Conservation (phyloP, 1,139 yeast genomes). For the Lizanozyma gosingica region DNA sequence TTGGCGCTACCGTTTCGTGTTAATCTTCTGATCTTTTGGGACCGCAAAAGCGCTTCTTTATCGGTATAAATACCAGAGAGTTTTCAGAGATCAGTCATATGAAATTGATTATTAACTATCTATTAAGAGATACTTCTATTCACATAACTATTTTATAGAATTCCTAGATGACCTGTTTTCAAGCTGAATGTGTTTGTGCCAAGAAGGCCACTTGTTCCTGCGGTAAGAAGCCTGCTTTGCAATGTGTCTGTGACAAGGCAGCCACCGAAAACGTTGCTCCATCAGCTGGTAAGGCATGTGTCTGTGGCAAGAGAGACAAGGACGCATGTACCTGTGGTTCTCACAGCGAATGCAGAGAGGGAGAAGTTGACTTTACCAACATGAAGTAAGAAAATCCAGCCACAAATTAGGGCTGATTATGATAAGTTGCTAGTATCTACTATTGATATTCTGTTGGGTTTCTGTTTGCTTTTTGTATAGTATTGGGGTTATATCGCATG, state of each 20-base stretch:
- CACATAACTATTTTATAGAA: too few relatives aligned
- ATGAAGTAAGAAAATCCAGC: too few relatives aligned
- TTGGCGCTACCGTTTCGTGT: neutral
- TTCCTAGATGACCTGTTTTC: constrained; percentile 39
- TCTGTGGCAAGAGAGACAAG: constrained; percentile 40
- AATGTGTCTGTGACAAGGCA: constrained; percentile 38
- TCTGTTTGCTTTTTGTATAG: neutral
- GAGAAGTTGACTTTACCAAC: constrained; percentile 38
- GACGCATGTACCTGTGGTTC: constrained; percentile 35
- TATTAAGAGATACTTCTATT: too few relatives aligned
- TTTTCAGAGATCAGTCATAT: too few relatives aligned
- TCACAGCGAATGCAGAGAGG: constrained; percentile 30
- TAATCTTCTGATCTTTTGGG: too few relatives aligned
- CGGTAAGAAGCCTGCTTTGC: constrained; percentile 39
- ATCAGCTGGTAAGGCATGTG: constrained; percentile 26
- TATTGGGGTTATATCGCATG: neutral
- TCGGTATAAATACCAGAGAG: too few relatives aligned
- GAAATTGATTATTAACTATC: too few relatives aligned
- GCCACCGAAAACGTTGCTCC: constrained; percentile 33
- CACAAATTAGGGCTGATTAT: too few relatives aligned
- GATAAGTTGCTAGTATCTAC: too few relatives aligned
- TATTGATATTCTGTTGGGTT: neutral
- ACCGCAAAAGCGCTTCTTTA: too few relatives aligned
- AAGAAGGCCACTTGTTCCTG: constrained; percentile 42
- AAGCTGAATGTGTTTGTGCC: constrained; percentile 40